Evolutionary conservation across 1,139 yeast species (phyloP), one percentile per base, ranked within the genome.

Genomic region (Kurtzmaniella quercitrusa): DNA sequence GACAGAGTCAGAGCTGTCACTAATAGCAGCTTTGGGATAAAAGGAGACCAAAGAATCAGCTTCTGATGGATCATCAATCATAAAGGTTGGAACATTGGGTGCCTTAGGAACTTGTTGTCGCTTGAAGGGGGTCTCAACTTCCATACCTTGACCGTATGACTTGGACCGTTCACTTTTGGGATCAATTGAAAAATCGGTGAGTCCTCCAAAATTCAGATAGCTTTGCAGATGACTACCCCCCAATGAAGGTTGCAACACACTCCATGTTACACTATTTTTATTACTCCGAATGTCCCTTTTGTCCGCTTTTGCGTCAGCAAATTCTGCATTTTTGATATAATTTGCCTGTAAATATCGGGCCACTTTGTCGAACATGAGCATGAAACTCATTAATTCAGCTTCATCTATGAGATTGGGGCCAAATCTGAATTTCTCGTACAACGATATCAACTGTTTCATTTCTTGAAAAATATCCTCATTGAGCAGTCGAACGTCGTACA

Each of bases 381-480:
- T 77, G 52, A 88, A 82, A 35, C 67, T 71, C 33, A 80, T 64
- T 53, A 89, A 80, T 39, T 84, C 84, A 2, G 61, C 66, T 48
- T 84, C 83, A 1, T 73, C 61, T 12, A 88, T 78, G 16, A 82
- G 71, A 19, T 71, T 61, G 1, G 85, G 85, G 1, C 94, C 78
- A 59, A 81, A 91, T 47, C 89, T 68, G 32, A 84, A 71, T 40
- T 68, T 68, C 50, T 89, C 96, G 61, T 88, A 89, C n/a, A 78
- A 60, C 1, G 64, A 66, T 9, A 83, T 63, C 48, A 83, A 53
- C 30, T 50, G 55, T 33, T 49, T 63, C 5, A 47, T 22, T 5
- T 50, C 49, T 17, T 40, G 34, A n/a, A 47, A 40, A 20, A 41
- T 41, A 26, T 47, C 47, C 17, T 50, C 52, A 20, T 46, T 48